A percentile compares a stretch with the other conserved stretches of the same genome.
phyloP scores from a whole-genome alignment of 768 basidiomycete genomes.

The Mycena kentingensis region DNA sequence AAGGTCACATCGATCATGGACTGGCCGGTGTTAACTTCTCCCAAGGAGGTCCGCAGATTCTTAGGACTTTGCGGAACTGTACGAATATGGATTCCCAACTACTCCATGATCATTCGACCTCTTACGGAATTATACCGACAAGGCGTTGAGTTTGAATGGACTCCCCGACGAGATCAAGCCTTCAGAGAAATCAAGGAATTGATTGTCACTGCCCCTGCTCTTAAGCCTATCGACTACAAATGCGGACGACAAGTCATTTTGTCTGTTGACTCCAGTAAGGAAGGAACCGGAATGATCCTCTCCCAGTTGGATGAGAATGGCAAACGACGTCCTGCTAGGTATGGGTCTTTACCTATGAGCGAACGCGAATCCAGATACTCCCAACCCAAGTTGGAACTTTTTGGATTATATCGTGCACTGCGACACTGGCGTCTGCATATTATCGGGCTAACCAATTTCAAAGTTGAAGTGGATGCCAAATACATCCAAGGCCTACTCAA shows the following conservation, averaged over 20 bases:
- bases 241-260: slow-evolving; percentile 28
- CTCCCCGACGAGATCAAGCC: slow-evolving; percentile 28
- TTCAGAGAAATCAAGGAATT: slow-evolving; percentile 30
- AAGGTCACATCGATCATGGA: slow-evolving; percentile 21
- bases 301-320: slow-evolving; percentile 32
- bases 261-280: slow-evolving; percentile 34
- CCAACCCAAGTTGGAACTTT: too few relatives aligned
- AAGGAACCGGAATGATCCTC: slow-evolving; percentile 34
- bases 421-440: slow-evolving; percentile 12
- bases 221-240: slow-evolving; percentile 35
- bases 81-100: slow-evolving; percentile 25
- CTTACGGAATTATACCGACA: slow-evolving; percentile 27
- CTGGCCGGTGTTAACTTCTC: slow-evolving; percentile 26
- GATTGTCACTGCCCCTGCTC: slow-evolving; percentile 26
- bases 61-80: slow-evolving; percentile 31
- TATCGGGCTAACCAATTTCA: slow-evolving; percentile 29
- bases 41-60: slow-evolving; percentile 31
- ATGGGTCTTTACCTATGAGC: slow-evolving; percentile 37
- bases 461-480: slow-evolving; percentile 40
- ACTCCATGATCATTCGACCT: slow-evolving; percentile 19
- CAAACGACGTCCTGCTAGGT: slow-evolving; percentile 28
- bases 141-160: slow-evolving; percentile 30
- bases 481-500: slow-evolving; percentile 47
- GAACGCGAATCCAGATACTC: slow-evolving; percentile 36
- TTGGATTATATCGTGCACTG: too few relatives aligned